Conservation (phyloP, 2,329 filamentous ascomycete genomes). For the Microdochium bolleyi region DNA sequence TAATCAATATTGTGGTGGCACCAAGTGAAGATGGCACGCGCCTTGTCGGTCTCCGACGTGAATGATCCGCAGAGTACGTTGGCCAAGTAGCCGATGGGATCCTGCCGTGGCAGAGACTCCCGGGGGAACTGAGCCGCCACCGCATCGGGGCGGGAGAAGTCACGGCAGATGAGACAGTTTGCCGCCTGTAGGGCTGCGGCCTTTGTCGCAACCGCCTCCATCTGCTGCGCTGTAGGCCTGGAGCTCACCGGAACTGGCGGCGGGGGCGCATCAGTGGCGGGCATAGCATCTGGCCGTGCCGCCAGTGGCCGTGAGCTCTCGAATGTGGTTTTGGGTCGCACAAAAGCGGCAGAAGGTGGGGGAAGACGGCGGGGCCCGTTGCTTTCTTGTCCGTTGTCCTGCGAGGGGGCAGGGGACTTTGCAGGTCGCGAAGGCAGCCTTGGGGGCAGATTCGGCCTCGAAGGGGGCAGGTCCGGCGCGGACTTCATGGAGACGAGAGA, state of each 20-base stretch:
- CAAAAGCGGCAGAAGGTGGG: conserved; percentile 23
- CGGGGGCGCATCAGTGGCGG: conserved; percentile 28
- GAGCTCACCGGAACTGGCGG: conserved; percentile 45
- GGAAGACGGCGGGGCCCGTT: conserved; percentile 26
- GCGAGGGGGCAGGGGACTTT: conserved; percentile 19
- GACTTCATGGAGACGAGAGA: conserved; percentile 29
- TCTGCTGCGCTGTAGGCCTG: conserved; percentile 42
- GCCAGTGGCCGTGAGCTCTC: conserved; percentile 6
- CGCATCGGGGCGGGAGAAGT: conserved; percentile 75
- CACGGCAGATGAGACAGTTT: conserved; percentile 70
- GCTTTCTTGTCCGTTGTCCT: conserved; percentile 8
- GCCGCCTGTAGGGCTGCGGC: conserved; percentile 15
- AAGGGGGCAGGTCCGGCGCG: conserved; percentile 19
- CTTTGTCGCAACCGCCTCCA: conserved; percentile 33
- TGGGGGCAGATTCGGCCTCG: conserved; percentile 37
- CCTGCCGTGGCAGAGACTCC: conserved; percentile 55
- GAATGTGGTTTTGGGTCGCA: conserved; percentile 18
- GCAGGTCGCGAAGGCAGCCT: conserved; percentile 40
- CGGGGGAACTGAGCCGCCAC: conserved; percentile 73
- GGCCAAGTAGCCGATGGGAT: conserved; percentile 68
- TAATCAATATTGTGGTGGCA: conserved; percentile 90
- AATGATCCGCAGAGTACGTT: conserved; percentile 73
- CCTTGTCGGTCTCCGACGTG: conserved; percentile 78
- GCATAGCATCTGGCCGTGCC: conserved; percentile 8
- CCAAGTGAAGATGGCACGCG: conserved; percentile 89